Base-by-base conservation (phyloP, 164 flowering plant genomes). In the Taxillus chinensis region DNA sequence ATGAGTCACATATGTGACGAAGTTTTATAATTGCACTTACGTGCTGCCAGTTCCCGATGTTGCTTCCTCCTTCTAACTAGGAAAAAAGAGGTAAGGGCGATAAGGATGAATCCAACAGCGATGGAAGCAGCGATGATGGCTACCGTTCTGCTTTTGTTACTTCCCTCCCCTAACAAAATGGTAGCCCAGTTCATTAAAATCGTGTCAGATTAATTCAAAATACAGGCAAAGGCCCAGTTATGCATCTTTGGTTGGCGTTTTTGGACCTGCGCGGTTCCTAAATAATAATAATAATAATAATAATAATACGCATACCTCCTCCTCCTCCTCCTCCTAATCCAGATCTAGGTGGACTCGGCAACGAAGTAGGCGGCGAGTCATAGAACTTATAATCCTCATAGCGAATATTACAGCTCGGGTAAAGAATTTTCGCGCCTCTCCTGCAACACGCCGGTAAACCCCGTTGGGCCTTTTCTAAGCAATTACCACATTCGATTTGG, bases 141-240 rank as follows among this genome's bases (percentile, higher is more conserved):
- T 45, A 68, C 45, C 7, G 73, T 62, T 62, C 39, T 39, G 40
- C 60, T 42, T 68, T 41, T 43, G 42, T 55, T 59, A 48, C 53
- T 67, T 11, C 37, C 13, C 8, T 37, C 43, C 55, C 61, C 67
- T 63, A 59, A 17, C 12, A 61, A 51, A 27, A 27, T 27, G 27
- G 27, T 27, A 27, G 27, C 27, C 27, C 27, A 27, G 27, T 27
- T 27, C 27, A 27, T 27, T 27, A 27, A 27, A 27, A 27, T 27
- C 27, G 27, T 27, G 27, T 27, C 27, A 27, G 27, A 27, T 27
- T 27, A 27, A 27, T 27, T 27, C 27, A 27, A 27, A 27, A 27
- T 27, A 2, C 27, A 27, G 27, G 27, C 27, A 27, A 27, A 27
- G 27, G 27, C 27, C 27, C 27, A 27, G 27, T 27, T 27, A 27